These are phyloP conservation scores for Drosera capensis DNA, from an alignment of 148 eudicot genomes.

Conservation along the genomic window DNA sequence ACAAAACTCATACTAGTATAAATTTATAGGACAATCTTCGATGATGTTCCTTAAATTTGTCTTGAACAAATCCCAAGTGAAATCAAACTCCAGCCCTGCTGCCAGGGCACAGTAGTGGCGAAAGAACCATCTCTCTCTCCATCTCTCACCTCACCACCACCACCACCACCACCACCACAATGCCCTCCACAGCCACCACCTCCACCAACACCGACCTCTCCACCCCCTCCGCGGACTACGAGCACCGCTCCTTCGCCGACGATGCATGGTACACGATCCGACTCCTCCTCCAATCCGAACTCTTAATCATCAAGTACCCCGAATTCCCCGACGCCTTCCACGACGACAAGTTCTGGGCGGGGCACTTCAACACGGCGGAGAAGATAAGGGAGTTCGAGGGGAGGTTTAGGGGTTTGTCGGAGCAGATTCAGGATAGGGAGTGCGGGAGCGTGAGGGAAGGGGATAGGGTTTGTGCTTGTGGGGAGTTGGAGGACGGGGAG, in stretches of 20 bases:
- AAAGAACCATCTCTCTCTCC: too few relatives aligned
- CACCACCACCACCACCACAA: background rate
- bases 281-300: conserved; percentile 6
- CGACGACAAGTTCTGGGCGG: conserved; percentile 7
- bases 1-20: too few relatives aligned
- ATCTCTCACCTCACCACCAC: background rate
- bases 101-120: too few relatives aligned
- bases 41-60: too few relatives aligned
- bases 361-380: conserved; percentile 5
- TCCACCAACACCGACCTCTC: background rate
- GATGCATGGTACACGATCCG: conserved; percentile 44
- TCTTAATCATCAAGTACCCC: conserved; percentile 23
- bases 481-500: conserved; percentile 2
- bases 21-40: too few relatives aligned
- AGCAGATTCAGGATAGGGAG: conserved; percentile 31
- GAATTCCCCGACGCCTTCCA: conserved; percentile 12
- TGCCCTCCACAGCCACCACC: background rate
- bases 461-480: conserved; percentile 28
- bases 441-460: conserved; percentile 19
- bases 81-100: too few relatives aligned
- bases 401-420: conserved; percentile 26
- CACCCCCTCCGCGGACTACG: too few relatives aligned
- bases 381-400: conserved; percentile 12
- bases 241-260: too few relatives aligned
- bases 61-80: too few relatives aligned